These are phyloP conservation scores for Daldinia concentrica DNA, from an alignment of 495 filamentous ascomycete genomes.

Conservation along the genomic window DNA sequence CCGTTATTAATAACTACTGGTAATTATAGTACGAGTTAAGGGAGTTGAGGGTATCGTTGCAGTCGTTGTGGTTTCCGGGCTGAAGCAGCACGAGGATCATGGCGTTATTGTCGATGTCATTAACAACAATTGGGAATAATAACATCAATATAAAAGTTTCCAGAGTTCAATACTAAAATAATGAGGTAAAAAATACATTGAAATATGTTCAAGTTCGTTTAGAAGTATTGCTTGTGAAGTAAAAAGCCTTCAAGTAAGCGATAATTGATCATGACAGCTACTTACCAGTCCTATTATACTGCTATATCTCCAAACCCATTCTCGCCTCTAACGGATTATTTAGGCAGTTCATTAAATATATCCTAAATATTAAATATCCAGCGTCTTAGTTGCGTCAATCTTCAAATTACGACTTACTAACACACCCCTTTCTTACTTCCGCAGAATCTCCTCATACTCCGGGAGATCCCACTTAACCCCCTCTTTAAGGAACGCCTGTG, in stretches of 20 bases:
- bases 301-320: too few relatives aligned
- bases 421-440: not conserved
- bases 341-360: too few relatives aligned
- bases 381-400: not conserved
- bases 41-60: constrained; percentile 77
- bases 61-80: constrained; percentile 77
- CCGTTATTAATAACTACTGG: not conserved
- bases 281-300: too few relatives aligned
- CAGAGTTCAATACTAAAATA: too few relatives aligned
- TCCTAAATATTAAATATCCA: not conserved
- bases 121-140: constrained; percentile 54
- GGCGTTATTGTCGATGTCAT: constrained; percentile 74
- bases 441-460: constrained; percentile 50
- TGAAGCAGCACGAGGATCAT: constrained; percentile 83
- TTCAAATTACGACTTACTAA: not conserved
- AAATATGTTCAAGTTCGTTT: too few relatives aligned
- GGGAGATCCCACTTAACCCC: constrained; percentile 55
- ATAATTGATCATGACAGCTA: too few relatives aligned
- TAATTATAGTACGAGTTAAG: constrained; percentile 60
- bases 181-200: too few relatives aligned
- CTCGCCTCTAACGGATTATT: too few relatives aligned
- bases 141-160: not conserved
- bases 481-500: constrained; percentile 41
- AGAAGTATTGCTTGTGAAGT: not conserved
- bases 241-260: too few relatives aligned